A percentile compares a stretch with the other conserved stretches of the same genome.
Evolutionary conservation across 257 asterid species (phyloP).

Genomic region (Gentiana dahurica): DNA sequence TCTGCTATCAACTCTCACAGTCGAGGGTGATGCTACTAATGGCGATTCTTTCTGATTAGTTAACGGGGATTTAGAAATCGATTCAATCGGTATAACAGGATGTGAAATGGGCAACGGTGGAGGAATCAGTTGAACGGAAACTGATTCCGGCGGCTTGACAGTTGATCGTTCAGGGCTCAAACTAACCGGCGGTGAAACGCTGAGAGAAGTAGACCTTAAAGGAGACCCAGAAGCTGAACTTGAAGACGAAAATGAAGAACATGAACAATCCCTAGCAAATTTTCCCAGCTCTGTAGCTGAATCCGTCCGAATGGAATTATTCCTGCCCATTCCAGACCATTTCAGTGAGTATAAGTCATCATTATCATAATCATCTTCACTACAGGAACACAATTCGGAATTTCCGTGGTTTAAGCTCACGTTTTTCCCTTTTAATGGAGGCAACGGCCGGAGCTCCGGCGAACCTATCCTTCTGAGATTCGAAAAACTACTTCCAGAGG

Average conservation of each 20-base stretch:
- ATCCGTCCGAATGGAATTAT: constrained; percentile 49
- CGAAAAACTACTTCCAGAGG: constrained; percentile 14
- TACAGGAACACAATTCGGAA: constrained; percentile 32
- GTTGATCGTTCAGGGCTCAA: constrained; percentile 49
- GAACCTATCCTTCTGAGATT: constrained; percentile 48
- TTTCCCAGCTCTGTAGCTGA: constrained; percentile 58
- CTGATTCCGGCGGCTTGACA: constrained; percentile 77
- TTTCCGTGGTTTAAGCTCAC: constrained; percentile 16
- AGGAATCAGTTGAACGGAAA: constrained; percentile 45
- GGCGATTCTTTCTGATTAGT: constrained; percentile 20
- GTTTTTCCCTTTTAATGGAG: constrained; percentile 40
- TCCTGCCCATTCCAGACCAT: constrained; percentile 53
- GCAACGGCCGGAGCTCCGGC: constrained; percentile 91
- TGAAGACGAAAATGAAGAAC: constrained; percentile 53
- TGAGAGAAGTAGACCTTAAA: constrained; percentile 62
- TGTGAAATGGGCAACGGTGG: constrained; percentile 16
- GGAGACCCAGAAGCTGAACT: constrained; percentile 74
- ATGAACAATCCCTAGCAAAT: constrained; percentile 24
- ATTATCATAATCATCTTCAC: constrained; percentile 35
- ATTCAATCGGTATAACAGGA: constrained; percentile 13
- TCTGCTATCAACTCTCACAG: constrained; percentile 40
- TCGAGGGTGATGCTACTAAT: constrained; percentile 3
- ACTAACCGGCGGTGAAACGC: constrained; percentile 68
- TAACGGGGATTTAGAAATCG: constrained; percentile 7
- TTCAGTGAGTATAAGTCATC: constrained; percentile 79